Conservation (phyloP, 1,284 basidiomycete species). For the Athelia psychrophila region DNA sequence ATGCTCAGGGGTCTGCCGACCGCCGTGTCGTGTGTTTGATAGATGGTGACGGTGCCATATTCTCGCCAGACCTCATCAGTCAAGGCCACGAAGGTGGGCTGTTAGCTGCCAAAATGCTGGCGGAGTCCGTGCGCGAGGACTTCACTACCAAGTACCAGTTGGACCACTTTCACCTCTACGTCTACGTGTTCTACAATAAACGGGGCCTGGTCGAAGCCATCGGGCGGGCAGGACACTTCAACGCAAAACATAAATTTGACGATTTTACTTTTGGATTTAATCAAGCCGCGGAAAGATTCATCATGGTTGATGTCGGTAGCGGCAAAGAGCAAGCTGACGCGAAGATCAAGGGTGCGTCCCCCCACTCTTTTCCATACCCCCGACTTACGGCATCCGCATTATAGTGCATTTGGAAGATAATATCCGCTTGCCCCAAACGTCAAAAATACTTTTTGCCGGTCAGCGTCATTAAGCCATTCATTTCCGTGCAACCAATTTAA, state of each 20-base stretch:
- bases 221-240: constrained; percentile 34
- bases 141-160: constrained; percentile 35
- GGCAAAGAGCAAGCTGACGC: constrained; percentile 72
- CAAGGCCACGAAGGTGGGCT: constrained; percentile 58
- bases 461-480: constrained; percentile 12
- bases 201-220: constrained; percentile 53
- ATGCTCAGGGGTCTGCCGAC: constrained; percentile 31
- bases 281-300: constrained; percentile 57
- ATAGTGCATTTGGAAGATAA: constrained; percentile 59
- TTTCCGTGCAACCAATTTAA: too few relatives aligned
- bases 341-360: constrained; percentile 62
- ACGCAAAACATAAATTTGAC: constrained; percentile 46
- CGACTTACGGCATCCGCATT: neutral
- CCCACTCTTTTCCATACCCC: constrained; percentile 1
- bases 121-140: constrained; percentile 46
- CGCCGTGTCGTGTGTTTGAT: constrained; percentile 55
- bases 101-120: constrained; percentile 47
- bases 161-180: constrained; percentile 52
- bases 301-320: constrained; percentile 69
- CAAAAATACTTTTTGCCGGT: constrained; percentile 65
- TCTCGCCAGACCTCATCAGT: constrained; percentile 46
- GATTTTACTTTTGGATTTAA: constrained; percentile 68
- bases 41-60: constrained; percentile 69
- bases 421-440: constrained; percentile 56
- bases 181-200: constrained; percentile 66